phyloP scores from a whole-genome alignment of 768 basidiomycete species.

The Pulveroboletus sp. region DNA sequence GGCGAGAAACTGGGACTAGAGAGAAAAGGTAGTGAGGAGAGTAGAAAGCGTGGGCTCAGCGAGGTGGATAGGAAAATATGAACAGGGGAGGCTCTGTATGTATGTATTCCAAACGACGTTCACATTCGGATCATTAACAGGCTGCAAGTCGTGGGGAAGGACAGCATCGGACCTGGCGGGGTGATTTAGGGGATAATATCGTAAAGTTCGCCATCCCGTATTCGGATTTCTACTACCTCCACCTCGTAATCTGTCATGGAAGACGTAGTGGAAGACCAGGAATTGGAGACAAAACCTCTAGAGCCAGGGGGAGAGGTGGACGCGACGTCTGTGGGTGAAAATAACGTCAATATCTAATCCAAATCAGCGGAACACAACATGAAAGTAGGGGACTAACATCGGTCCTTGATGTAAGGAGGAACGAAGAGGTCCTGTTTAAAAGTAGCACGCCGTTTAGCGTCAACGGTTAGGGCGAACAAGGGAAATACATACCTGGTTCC shows the following conservation, averaged over 20 bases:
- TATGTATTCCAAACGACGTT: slow-evolving; percentile 14
- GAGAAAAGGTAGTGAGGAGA: background rate
- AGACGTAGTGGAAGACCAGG: slow-evolving; percentile 62
- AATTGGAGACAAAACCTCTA: slow-evolving; percentile 59
- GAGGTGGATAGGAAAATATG: background rate
- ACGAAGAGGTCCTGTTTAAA: slow-evolving; percentile 72
- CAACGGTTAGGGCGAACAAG: background rate
- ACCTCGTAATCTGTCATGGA: slow-evolving; percentile 74
- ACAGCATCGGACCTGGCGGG: background rate
- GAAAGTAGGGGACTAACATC: slow-evolving; percentile 56
- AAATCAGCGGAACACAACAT: slow-evolving; percentile 9
- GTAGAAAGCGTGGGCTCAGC: slow-evolving; percentile 11
- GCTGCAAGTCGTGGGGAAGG: slow-evolving; percentile 3
- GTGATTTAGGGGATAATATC: slow-evolving; percentile 58
- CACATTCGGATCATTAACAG: slow-evolving; percentile 11
- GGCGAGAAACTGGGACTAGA: background rate
- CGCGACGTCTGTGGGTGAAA: slow-evolving; percentile 54
- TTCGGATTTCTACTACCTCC: slow-evolving; percentile 84
- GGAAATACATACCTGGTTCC: slow-evolving; percentile 73
- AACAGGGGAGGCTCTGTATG: slow-evolving; percentile 4
- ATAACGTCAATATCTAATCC: background rate
- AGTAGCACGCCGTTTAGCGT: background rate
- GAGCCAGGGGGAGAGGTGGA: slow-evolving; percentile 79
- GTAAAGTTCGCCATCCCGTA: slow-evolving; percentile 71
- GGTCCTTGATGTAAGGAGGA: slow-evolving; percentile 84